Conservation (phyloP, 2,329 filamentous ascomycete genomes). For the Zasmidium citrigriseum region DNA sequence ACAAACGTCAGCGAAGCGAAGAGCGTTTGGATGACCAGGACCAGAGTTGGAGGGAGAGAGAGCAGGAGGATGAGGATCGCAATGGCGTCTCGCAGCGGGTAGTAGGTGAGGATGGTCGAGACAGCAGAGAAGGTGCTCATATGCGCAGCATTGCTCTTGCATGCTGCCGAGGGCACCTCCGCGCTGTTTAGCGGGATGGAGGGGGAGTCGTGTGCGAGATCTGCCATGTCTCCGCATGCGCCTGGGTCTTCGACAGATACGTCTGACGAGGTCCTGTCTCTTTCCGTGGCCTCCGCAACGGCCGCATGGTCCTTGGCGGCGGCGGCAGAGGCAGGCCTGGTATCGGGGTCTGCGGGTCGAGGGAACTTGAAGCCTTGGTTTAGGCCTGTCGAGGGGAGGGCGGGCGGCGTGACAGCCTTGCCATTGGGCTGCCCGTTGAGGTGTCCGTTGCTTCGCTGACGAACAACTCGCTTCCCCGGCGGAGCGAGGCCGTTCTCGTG, state of each 20-base stretch:
- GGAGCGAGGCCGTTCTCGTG: constrained; percentile 88
- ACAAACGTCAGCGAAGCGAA: constrained; percentile 94
- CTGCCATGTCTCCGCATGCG: constrained; percentile 30
- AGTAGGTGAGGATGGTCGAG: constrained; percentile 83
- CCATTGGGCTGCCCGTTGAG: constrained; percentile 47
- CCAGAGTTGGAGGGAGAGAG: constrained; percentile 82
- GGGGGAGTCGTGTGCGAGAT: constrained; percentile 32
- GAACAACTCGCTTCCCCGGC: constrained; percentile 67
- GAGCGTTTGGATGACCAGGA: constrained; percentile 86
- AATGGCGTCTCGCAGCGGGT: constrained; percentile 90
- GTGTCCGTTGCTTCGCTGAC: constrained; percentile 48
- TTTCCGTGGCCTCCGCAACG: constrained; percentile 26
- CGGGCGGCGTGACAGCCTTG: constrained; percentile 41
- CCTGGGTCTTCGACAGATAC: constrained; percentile 43
- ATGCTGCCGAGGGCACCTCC: constrained; percentile 21
- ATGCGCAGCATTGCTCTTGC: constrained; percentile 63
- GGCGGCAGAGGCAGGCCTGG: constrained; percentile 14
- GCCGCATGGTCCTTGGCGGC: constrained; percentile 28
- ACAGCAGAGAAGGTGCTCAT: constrained; percentile 74
- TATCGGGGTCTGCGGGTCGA: constrained; percentile 28
- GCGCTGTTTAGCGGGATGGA: constrained; percentile 13
- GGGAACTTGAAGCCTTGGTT: constrained; percentile 39
- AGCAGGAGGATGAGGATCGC: constrained; percentile 95
- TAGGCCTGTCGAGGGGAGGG: constrained; percentile 41
- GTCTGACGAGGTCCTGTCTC: constrained; percentile 45